Conservation (phyloP, 2,329 filamentous ascomycete species). For the Cercospora beticola region DNA sequence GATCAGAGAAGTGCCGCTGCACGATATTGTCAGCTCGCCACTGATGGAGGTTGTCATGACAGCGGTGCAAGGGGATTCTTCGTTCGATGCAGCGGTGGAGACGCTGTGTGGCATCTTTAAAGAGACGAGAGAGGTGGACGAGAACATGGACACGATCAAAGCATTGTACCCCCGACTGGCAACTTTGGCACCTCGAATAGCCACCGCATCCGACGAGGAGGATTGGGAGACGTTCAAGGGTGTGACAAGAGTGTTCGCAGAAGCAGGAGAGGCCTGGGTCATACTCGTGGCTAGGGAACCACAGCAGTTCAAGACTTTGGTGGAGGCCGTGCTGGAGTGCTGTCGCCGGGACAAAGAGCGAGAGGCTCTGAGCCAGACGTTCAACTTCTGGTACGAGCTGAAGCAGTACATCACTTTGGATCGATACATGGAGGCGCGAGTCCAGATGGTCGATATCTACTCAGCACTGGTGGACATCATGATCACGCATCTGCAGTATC, state of each 20-base stretch:
- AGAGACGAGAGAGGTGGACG: slow-evolving; percentile 92
- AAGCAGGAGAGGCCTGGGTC: slow-evolving; percentile 93
- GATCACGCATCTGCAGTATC: slow-evolving; percentile 86
- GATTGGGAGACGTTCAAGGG: slow-evolving; percentile 85
- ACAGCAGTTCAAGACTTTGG: slow-evolving; percentile 74
- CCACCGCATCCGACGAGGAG: slow-evolving; percentile 71
- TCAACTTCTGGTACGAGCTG: slow-evolving; percentile 96
- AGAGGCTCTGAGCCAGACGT: slow-evolving; percentile 90
- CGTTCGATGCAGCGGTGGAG: slow-evolving; percentile 85
- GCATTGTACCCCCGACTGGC: slow-evolving; percentile 79
- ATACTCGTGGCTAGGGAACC: slow-evolving; percentile 86
- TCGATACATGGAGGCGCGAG: slow-evolving; percentile 77
- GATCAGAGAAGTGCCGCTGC: slow-evolving; percentile 87
- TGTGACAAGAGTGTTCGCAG: slow-evolving; percentile 84
- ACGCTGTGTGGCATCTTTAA: slow-evolving; percentile 88
- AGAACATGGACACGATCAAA: slow-evolving; percentile 78
- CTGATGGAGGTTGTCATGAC: slow-evolving; percentile 78
- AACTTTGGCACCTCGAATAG: slow-evolving; percentile 72
- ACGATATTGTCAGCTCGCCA: slow-evolving; percentile 79
- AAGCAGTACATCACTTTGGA: slow-evolving; percentile 95
- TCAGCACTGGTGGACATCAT: slow-evolving; percentile 90
- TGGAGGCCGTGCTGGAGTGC: slow-evolving; percentile 90
- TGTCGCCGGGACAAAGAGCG: slow-evolving; percentile 82
- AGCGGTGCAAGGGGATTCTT: slow-evolving; percentile 70
- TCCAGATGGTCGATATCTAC: slow-evolving; percentile 77